Percentiles rank a stretch among this genome's conserved stretches.
Evolutionary conservation across 805 yeast genomes (phyloP).

Genomic region (Lipomyces mesembrius): DNA sequence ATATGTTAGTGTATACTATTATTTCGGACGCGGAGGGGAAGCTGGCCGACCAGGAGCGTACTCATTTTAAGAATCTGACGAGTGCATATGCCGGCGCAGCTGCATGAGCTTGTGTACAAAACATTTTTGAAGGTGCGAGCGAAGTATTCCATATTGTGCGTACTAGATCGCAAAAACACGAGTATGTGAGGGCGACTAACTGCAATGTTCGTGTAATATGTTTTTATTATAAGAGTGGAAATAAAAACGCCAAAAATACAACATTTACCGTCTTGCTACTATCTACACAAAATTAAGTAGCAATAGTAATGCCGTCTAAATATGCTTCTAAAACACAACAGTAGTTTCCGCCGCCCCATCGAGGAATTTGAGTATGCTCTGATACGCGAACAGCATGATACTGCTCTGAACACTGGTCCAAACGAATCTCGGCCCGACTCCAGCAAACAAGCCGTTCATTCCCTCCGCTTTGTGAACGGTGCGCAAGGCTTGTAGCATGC

Average conservation of each 20-base stretch:
- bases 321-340: background rate
- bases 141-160: background rate
- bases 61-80: conserved; percentile 53
- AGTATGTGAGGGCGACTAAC: background rate
- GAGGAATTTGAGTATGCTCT: conserved; percentile 65
- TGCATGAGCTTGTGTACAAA: background rate
- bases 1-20: conserved; percentile 64
- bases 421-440: conserved; percentile 94
- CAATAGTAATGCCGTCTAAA: background rate
- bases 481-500: conserved; percentile 52
- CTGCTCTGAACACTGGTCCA: conserved; percentile 98
- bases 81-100: conserved; percentile 49
- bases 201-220: background rate
- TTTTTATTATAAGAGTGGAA: background rate
- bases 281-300: background rate
- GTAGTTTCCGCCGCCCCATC: conserved; percentile 41
- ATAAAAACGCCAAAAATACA: background rate
- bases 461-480: conserved; percentile 77
- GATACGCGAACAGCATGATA: conserved; percentile 88
- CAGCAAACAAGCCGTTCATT: conserved; percentile 76
- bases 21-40: conserved; percentile 53
- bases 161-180: background rate
- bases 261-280: background rate
- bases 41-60: conserved; percentile 51
- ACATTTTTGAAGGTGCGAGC: background rate